Conservation (phyloP, 2,329 filamentous ascomycete genomes). For the Colletotrichum sp. region DNA sequence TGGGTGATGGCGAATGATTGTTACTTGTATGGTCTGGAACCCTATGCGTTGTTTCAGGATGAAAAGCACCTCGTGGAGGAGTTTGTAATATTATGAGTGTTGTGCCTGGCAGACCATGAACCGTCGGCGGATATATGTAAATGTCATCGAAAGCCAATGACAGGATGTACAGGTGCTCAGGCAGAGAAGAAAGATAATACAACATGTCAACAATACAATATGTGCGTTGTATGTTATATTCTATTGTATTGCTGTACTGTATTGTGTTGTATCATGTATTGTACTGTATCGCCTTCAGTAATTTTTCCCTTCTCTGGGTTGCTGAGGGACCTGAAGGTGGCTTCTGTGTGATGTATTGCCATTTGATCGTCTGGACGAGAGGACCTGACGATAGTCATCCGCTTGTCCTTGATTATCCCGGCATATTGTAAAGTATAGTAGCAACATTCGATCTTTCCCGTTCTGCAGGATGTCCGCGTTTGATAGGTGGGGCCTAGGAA, state of each 20-base stretch:
- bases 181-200: neutral
- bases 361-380: no score
- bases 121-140: neutral
- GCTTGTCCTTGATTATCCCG: no score
- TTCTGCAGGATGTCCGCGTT: no score
- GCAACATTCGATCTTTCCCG: no score
- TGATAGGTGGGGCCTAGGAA: no score
- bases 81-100: neutral
- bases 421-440: no score
- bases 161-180: neutral
- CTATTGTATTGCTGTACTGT: neutral
- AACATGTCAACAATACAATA: neutral
- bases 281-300: no score
- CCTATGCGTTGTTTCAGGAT: neutral
- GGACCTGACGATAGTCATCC: no score
- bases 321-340: no score
- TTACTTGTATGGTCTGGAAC: neutral
- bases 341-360: no score
- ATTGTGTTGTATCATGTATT: neutral
- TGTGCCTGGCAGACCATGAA: neutral
- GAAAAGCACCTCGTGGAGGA: neutral
- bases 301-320: no score
- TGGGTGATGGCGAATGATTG: neutral
- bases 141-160: accelerated
- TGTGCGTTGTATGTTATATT: neutral